phyloP scores from a whole-genome alignment of 1,284 basidiomycete species.

The Kwoniella shivajii region DNA sequence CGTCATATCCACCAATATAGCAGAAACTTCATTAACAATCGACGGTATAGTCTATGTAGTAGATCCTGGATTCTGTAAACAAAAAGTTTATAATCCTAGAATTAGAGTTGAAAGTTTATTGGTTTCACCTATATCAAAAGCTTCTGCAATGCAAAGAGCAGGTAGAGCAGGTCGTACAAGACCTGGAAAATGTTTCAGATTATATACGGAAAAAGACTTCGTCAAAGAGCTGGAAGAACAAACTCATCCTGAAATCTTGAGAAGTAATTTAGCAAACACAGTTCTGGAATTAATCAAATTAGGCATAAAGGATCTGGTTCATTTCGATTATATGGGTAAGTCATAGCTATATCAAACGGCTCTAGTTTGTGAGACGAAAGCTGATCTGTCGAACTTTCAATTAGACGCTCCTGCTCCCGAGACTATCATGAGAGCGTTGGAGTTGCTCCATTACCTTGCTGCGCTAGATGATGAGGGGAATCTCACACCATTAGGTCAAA shows the following conservation, averaged over 20 bases:
- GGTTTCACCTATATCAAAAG: constrained; percentile 94
- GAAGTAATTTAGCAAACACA: constrained; percentile 90
- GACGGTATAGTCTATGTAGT: constrained; percentile 99
- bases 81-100: constrained; percentile 95
- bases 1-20: constrained; percentile 95
- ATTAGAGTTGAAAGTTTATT: constrained; percentile 94
- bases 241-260: constrained; percentile 92
- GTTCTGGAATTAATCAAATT: constrained; percentile 93
- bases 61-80: constrained; percentile 95
- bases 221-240: constrained; percentile 94
- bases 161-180: constrained; percentile 94
- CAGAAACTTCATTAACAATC: constrained; percentile 96
- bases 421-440: constrained; percentile 95
- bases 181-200: constrained; percentile 94
- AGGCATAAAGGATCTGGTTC: constrained; percentile 88
- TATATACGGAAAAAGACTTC: constrained; percentile 98
- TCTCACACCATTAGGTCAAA: constrained; percentile 79
- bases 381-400: constrained; percentile 3
- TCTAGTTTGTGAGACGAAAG: neutral
- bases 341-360: constrained; percentile 10
- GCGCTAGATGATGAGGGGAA: constrained; percentile 95
- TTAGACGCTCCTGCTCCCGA: constrained; percentile 90
- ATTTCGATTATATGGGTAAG: constrained; percentile 83
- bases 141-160: constrained; percentile 92
- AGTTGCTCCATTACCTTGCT: constrained; percentile 87